These are phyloP conservation scores for Chlorella sp. DNA, from an alignment of 139 green algal species.

Conservation along the genomic window DNA sequence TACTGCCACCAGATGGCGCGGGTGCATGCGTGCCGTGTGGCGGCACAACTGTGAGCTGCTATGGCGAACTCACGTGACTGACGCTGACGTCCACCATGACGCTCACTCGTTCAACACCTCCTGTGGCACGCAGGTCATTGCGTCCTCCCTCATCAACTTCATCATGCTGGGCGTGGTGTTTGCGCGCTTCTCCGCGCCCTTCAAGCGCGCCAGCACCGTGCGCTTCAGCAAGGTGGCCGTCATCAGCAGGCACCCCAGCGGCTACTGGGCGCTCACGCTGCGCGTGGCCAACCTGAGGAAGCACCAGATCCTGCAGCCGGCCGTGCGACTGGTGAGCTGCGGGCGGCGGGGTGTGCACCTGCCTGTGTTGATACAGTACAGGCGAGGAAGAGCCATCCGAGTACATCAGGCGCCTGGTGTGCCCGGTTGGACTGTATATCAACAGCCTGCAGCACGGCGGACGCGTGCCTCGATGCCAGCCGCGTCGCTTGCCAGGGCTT, in stretches of 20 bases:
- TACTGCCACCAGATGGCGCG: not conserved
- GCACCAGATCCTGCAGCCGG: slow-evolving; percentile 52
- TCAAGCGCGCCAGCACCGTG: slow-evolving; percentile 48
- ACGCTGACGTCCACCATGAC: no score
- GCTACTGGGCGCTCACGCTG: slow-evolving; percentile 37
- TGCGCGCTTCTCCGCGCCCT: slow-evolving; percentile 52
- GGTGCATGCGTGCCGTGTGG: not conserved
- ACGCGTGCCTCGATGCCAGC: no score
- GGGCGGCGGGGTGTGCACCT: no score
- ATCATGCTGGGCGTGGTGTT: slow-evolving; percentile 58
- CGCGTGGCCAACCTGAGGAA: slow-evolving; percentile 58
- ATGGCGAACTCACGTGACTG: no score
- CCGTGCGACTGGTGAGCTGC: slow-evolving; percentile 27
- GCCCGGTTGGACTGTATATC: no score
- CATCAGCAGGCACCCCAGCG: slow-evolving; percentile 31
- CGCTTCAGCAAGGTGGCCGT: slow-evolving; percentile 25
- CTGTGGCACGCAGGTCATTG: slow-evolving; percentile 39
- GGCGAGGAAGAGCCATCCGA: no score
- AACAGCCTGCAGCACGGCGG: no score
- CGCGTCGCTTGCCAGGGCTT: no score
- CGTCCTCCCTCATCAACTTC: slow-evolving; percentile 43
- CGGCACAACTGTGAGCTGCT: no score
- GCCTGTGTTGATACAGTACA: no score
- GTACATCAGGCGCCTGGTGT: no score
- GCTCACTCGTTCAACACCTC: no score